phyloP scores from a whole-genome alignment of 2,329 filamentous ascomycete species.

The Colletotrichum noveboracense region DNA sequence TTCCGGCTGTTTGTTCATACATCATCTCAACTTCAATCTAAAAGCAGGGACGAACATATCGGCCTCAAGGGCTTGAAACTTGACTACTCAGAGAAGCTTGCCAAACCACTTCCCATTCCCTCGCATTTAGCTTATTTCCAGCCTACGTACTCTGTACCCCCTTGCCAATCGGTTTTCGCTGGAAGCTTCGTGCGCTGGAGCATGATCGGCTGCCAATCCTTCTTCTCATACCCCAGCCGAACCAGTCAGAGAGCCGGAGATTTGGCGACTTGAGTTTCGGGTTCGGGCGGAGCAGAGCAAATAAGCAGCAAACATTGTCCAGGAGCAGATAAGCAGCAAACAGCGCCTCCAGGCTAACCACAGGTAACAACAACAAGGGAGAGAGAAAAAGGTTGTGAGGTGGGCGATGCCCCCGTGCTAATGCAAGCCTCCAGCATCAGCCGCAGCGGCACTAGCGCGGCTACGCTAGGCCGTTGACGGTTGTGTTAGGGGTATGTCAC shows the following conservation, averaged over 20 bases:
- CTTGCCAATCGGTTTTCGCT: background rate
- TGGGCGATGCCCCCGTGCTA: background rate
- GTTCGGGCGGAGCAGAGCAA: background rate
- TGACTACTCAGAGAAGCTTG: background rate
- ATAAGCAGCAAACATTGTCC: background rate
- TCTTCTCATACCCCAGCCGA: background rate
- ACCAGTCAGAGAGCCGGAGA: background rate
- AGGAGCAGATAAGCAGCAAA: background rate
- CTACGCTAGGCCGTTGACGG: background rate
- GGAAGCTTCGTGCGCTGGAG: background rate
- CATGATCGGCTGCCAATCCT: background rate
- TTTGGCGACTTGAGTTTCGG: background rate
- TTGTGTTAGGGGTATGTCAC: background rate
- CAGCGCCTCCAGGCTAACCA: background rate
- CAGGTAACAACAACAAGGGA: background rate
- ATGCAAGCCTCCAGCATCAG: background rate
- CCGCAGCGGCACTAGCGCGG: slow-evolving; percentile 7
- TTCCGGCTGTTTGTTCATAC: background rate
- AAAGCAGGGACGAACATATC: background rate
- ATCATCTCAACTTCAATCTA: background rate
- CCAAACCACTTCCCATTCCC: background rate
- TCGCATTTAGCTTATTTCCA: background rate
- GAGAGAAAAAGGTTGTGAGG: background rate
- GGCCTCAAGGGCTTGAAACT: background rate
- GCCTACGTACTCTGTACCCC: background rate